A percentile compares a stretch with the other conserved stretches of the same genome.
phyloP scores from a whole-genome alignment of 345 rosid species.

The Clarkia xantiana region DNA sequence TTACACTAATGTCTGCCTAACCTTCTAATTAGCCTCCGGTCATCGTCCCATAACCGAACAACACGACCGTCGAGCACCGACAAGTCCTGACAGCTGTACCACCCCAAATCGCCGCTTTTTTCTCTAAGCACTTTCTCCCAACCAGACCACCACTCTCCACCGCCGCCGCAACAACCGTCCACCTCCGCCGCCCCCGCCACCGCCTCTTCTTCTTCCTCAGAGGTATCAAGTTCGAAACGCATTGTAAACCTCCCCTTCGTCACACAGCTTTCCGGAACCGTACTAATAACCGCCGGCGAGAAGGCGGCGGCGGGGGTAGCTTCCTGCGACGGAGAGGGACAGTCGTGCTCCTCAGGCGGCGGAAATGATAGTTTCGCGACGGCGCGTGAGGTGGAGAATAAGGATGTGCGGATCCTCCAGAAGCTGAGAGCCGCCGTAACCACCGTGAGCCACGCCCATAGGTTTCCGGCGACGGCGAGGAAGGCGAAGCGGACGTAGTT shows the following conservation, averaged over 20 bases:
- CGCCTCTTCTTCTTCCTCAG: constrained; percentile 10
- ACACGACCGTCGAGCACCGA: constrained; percentile 56
- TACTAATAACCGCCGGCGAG: not conserved
- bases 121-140: constrained; percentile 29
- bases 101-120: constrained; percentile 32
- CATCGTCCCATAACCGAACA: constrained; percentile 59
- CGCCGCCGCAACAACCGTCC: not conserved
- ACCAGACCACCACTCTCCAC: constrained; percentile 24
- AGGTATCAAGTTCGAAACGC: constrained; percentile 15
- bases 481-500: constrained; percentile 33
- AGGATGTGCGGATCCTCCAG: constrained; percentile 44
- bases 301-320: not conserved
- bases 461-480: constrained; percentile 26
- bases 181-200: constrained; percentile 10
- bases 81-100: constrained; percentile 52
- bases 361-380: not conserved
- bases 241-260: constrained; percentile 37
- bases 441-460: constrained; percentile 69
- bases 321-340: not conserved
- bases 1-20: not conserved
- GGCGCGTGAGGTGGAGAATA: constrained; percentile 2
- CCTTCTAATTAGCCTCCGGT: not conserved
- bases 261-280: constrained; percentile 3
- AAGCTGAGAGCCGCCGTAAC: constrained; percentile 54
- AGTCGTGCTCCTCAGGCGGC: not conserved